phyloP scores from a whole-genome alignment of 495 filamentous ascomycete species.

The Immersiella caudata region DNA sequence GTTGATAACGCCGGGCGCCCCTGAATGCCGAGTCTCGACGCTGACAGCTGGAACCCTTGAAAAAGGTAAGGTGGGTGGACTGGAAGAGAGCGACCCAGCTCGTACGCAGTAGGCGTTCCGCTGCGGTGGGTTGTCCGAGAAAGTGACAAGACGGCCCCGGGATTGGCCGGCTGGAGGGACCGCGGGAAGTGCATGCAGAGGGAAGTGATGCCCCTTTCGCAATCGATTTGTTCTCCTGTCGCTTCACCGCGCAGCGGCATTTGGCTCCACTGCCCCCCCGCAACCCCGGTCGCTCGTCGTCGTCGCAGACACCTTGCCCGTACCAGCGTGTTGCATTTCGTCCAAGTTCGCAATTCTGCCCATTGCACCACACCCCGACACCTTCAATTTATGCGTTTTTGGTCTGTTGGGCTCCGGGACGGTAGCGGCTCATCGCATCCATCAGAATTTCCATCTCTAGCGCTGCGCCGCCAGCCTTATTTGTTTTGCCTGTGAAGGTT shows the following conservation, averaged over 20 bases:
- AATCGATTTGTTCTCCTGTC: constrained; percentile 18
- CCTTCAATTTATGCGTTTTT: background rate
- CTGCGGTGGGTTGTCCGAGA: constrained; percentile 7
- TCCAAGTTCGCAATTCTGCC: background rate
- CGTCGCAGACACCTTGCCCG: constrained; percentile 8
- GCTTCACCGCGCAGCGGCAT: constrained; percentile 12
- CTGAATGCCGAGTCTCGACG: background rate
- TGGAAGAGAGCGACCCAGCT: background rate
- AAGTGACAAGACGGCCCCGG: constrained; percentile 7
- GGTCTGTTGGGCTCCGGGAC: background rate
- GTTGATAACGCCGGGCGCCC: background rate
- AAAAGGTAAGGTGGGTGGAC: no score
- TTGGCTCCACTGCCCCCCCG: constrained; percentile 18
- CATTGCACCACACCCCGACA: background rate
- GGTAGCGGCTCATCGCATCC: background rate
- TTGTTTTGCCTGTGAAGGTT: background rate
- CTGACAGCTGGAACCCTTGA: background rate
- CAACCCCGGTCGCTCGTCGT: constrained; percentile 17
- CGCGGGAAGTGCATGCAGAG: constrained; percentile 14
- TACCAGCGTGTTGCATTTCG: background rate
- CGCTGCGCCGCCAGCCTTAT: background rate
- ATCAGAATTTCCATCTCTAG: background rate
- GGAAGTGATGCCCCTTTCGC: constrained; percentile 7
- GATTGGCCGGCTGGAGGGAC: constrained; percentile 13
- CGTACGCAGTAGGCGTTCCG: background rate